phyloP scores from a whole-genome alignment of 805 yeast species.

The Kodamaea laetipori region DNA sequence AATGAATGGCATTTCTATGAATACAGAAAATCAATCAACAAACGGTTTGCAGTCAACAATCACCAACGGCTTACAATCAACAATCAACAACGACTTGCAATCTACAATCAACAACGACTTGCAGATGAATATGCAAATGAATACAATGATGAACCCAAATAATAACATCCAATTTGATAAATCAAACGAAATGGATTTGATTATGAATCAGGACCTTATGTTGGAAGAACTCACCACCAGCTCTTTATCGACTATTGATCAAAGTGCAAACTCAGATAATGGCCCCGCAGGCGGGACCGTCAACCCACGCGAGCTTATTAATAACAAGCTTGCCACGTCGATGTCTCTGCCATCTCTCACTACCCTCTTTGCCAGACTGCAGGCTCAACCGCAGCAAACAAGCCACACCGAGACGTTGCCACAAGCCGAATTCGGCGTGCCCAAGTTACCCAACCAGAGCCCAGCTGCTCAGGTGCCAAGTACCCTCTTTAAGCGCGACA shows the following conservation, averaged over 20 bases:
- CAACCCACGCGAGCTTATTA: constrained; percentile 18
- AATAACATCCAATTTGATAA: too few relatives aligned
- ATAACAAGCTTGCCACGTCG: constrained; percentile 14
- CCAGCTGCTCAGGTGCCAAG: constrained; percentile 3
- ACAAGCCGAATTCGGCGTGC: constrained; percentile 7
- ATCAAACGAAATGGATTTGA: neutral
- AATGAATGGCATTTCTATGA: too few relatives aligned
- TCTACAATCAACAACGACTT: too few relatives aligned
- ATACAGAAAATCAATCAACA: too few relatives aligned
- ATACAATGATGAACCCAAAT: too few relatives aligned
- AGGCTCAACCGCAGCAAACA: constrained; percentile 1
- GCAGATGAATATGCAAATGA: too few relatives aligned
- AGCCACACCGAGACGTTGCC: constrained; percentile 1
- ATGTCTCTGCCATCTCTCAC: constrained; percentile 13
- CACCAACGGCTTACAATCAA: neutral
- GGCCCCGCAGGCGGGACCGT: constrained; percentile 16
- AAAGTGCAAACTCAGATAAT: neutral
- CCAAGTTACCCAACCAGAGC: constrained; percentile 16
- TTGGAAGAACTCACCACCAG: constrained; percentile 4
- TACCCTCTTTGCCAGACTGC: constrained; percentile 9
- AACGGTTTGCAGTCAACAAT: too few relatives aligned
- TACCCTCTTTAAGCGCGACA: constrained; percentile 8
- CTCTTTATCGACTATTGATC: constrained; percentile 1
- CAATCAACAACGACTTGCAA: neutral
- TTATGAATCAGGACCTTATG: constrained; percentile 5